Evolutionary conservation across 176 grass and related monocot species (phyloP), one percentile per base, ranked within the genome.

Genomic region (Lolium perenne): DNA sequence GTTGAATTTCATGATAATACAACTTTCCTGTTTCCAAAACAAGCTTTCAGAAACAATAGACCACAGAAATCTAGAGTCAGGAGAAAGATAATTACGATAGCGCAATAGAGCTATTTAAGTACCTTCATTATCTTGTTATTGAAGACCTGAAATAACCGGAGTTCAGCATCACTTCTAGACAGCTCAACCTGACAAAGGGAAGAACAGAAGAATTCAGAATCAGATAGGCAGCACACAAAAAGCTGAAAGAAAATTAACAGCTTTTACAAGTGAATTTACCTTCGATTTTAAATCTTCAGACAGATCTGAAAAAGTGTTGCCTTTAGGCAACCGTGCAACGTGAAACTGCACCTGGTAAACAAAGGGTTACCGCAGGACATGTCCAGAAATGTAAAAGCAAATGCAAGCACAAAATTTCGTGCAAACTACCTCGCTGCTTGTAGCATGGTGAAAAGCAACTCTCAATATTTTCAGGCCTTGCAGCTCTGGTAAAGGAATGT

Each of bases 401-500:
- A 53, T 76, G 11, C 11, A 88, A 73, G 65, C 41, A 81, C 8
- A 49, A 17, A 81, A 71, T 16, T 21, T 12, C 41, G n/a, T 58
- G 67, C 54, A 82, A 81, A 69, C 77, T 71, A 78, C 93, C 86
- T 95, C 93, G 71, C 85, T 66, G 14, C 80, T 91, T 87, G 72
- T 55, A 47, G 91, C 88, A 67, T 87, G 87, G 56, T 93, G 84
- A 84, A 93, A 95, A 78, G 83, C 66, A 16, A 95, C 66, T 76
- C 85, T 95, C 57, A 95, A 66, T 51, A 88, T 91, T 76, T 89
- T 93, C 71, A 91, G 71, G 51, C 74, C 81, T 95, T 95, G 91
- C 74, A 95, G 87, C 76, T 91, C 86, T n/a, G 93, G 93, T 80
- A 95, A 88, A 79, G 93, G 93, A 85, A 95, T 95, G 65, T 95